Conservation (phyloP, 2,329 filamentous ascomycete species). For the Parascedosporium putredinis region DNA sequence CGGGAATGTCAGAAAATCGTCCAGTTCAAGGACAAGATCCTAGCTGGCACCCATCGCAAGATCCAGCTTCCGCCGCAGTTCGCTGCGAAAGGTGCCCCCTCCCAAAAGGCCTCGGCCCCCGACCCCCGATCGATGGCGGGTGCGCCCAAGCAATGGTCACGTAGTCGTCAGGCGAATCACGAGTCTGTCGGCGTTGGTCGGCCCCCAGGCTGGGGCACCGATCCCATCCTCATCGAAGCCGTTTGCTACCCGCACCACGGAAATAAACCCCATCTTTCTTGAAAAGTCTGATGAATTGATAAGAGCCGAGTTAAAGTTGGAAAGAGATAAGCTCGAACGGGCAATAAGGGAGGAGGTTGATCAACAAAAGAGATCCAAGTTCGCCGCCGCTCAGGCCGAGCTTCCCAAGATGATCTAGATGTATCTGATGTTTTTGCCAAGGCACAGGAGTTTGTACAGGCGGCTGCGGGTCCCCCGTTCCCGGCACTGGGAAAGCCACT, state of each 20-base stretch:
- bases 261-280: slow-evolving; percentile 73
- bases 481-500: slow-evolving; percentile 36
- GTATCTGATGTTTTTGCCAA: slow-evolving; percentile 62
- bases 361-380: slow-evolving; percentile 33
- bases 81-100: slow-evolving; percentile 12
- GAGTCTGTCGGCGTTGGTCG: slow-evolving; percentile 9
- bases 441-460: slow-evolving; percentile 61
- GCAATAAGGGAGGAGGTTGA: slow-evolving; percentile 68
- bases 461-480: slow-evolving; percentile 17
- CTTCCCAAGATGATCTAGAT: slow-evolving; percentile 56
- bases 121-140: background rate
- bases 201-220: slow-evolving; percentile 18
- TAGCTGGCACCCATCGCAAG: slow-evolving; percentile 62
- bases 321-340: slow-evolving; percentile 72
- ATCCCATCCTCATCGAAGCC: slow-evolving; percentile 24
- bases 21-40: slow-evolving; percentile 67
- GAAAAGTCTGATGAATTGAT: slow-evolving; percentile 79
- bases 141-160: background rate
- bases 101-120: slow-evolving; percentile 9
- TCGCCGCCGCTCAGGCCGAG: slow-evolving; percentile 37
- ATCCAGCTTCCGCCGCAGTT: slow-evolving; percentile 44
- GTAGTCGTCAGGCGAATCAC: slow-evolving; percentile 9
- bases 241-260: slow-evolving; percentile 43
- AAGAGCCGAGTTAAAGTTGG: slow-evolving; percentile 69
- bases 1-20: slow-evolving; percentile 67